Conservation (phyloP, 306 rosid genomes). For the Pyrus communis region DNA sequence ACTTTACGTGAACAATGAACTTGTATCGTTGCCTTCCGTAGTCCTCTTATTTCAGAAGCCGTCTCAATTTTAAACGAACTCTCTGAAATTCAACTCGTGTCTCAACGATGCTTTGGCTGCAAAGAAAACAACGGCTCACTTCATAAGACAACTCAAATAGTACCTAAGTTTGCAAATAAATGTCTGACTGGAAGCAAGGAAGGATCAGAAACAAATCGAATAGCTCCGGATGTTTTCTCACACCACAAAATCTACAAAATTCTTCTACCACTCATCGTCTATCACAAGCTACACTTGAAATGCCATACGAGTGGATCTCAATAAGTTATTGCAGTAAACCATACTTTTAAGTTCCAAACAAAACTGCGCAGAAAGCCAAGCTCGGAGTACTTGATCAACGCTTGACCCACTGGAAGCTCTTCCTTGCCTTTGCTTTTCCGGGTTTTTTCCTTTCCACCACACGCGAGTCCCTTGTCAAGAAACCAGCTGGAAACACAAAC, state of each 20-base stretch:
- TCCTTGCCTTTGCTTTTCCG: constrained; percentile 96
- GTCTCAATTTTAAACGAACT: too few relatives aligned
- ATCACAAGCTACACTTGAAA: background rate
- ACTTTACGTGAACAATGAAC: too few relatives aligned
- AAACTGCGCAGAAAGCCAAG: constrained; percentile 6
- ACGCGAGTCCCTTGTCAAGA: constrained; percentile 86
- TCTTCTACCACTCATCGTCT: background rate
- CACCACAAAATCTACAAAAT: background rate
- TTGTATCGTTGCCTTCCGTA: too few relatives aligned
- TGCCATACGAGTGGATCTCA: background rate
- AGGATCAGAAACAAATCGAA: too few relatives aligned
- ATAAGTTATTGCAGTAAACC: constrained; percentile 10
- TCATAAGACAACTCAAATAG: too few relatives aligned
- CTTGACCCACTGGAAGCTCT: constrained; percentile 98
- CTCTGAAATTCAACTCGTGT: too few relatives aligned
- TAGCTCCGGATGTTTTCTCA: too few relatives aligned
- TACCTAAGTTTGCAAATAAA: too few relatives aligned
- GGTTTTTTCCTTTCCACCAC: constrained; percentile 98
- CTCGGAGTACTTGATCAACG: constrained; percentile 36
- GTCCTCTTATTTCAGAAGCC: too few relatives aligned
- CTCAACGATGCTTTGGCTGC: too few relatives aligned
- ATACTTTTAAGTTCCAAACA: constrained; percentile 23
- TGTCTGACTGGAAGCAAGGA: too few relatives aligned
- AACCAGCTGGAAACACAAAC: constrained; percentile 53
- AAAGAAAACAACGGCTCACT: too few relatives aligned